These are phyloP conservation scores for Metschnikowia bowlesiae DNA, from an alignment of 805 yeast species.

Conservation along the genomic window DNA sequence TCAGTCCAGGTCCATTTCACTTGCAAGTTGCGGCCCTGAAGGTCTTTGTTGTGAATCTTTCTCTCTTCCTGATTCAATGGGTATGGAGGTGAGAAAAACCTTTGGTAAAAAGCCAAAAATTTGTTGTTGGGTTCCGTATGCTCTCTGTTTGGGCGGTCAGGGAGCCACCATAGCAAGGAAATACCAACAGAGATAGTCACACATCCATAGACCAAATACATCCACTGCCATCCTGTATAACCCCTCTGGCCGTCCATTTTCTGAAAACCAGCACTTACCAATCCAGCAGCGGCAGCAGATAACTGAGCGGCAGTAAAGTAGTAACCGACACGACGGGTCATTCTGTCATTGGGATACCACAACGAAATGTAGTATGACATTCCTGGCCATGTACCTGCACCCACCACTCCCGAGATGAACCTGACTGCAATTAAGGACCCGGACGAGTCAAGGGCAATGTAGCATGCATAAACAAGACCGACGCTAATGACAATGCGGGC, in stretches of 20 bases:
- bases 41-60: slow-evolving; percentile 54
- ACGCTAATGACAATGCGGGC: slow-evolving; percentile 72
- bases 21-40: slow-evolving; percentile 47
- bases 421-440: slow-evolving; percentile 67
- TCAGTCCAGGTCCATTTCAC: slow-evolving; percentile 58
- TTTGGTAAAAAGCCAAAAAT: slow-evolving; percentile 19
- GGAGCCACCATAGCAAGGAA: slow-evolving; percentile 74
- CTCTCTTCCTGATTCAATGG: slow-evolving; percentile 56
- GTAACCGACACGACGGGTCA: slow-evolving; percentile 77
- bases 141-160: slow-evolving; percentile 58
- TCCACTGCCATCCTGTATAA: slow-evolving; percentile 81
- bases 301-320: slow-evolving; percentile 89
- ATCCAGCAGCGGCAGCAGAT: slow-evolving; percentile 86
- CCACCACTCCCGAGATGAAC: slow-evolving; percentile 68
- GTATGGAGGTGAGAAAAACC: slow-evolving; percentile 28
- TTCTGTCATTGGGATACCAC: slow-evolving; percentile 80
- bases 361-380: slow-evolving; percentile 76
- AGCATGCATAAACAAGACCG: slow-evolving; percentile 75
- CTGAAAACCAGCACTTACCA: slow-evolving; percentile 85
- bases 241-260: slow-evolving; percentile 71
- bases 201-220: slow-evolving; percentile 72
- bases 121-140: slow-evolving; percentile 12
- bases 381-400: slow-evolving; percentile 92
- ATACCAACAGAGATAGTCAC: slow-evolving; percentile 64
- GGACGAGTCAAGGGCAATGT: slow-evolving; percentile 52